Percentiles rank a stretch among this genome's conserved stretches.
Evolutionary conservation across 2,329 filamentous ascomycete genomes (phyloP).

Genomic region (Daldinia sp.): DNA sequence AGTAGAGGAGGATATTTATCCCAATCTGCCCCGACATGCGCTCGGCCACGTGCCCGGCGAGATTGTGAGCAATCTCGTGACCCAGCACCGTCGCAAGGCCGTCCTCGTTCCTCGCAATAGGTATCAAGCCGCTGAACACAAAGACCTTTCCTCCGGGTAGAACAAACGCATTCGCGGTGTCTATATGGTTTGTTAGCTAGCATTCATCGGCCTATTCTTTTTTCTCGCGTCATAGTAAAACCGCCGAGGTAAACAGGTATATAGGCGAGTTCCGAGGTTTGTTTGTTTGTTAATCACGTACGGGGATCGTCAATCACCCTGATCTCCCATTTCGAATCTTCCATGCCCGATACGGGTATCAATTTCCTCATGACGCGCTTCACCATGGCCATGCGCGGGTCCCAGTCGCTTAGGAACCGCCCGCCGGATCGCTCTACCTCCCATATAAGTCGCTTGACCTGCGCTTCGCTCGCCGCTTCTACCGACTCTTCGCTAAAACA

Average conservation of each 20-base stretch:
- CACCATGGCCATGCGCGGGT: constrained; percentile 69
- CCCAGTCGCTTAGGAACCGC: constrained; percentile 69
- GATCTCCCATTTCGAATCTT: constrained; percentile 74
- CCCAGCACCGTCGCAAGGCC: constrained; percentile 80
- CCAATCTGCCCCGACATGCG: constrained; percentile 66
- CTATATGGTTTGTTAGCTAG: constrained; percentile 43
- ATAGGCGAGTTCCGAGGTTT: background rate
- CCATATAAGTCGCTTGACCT: constrained; percentile 69
- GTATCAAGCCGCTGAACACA: constrained; percentile 78
- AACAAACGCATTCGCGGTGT: constrained; percentile 79
- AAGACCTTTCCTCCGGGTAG: constrained; percentile 84
- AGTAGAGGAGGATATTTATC: constrained; percentile 64
- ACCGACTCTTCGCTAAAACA: constrained; percentile 69
- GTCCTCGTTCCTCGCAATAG: constrained; percentile 74
- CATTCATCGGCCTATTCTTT: constrained; percentile 23
- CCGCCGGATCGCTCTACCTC: constrained; percentile 65
- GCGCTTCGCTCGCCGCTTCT: constrained; percentile 62
- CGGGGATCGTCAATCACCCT: constrained; percentile 76
- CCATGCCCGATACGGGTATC: constrained; percentile 74
- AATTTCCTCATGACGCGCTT: constrained; percentile 73
- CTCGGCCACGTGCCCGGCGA: constrained; percentile 77
- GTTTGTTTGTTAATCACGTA: constrained; percentile 48
- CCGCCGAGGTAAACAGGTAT: background rate
- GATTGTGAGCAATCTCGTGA: constrained; percentile 83
- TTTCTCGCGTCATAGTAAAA: background rate